Evolutionary conservation across 2,329 filamentous ascomycete genomes (phyloP), one percentile per base, ranked within the genome.

Genomic region (Blastomyces parvus): DNA sequence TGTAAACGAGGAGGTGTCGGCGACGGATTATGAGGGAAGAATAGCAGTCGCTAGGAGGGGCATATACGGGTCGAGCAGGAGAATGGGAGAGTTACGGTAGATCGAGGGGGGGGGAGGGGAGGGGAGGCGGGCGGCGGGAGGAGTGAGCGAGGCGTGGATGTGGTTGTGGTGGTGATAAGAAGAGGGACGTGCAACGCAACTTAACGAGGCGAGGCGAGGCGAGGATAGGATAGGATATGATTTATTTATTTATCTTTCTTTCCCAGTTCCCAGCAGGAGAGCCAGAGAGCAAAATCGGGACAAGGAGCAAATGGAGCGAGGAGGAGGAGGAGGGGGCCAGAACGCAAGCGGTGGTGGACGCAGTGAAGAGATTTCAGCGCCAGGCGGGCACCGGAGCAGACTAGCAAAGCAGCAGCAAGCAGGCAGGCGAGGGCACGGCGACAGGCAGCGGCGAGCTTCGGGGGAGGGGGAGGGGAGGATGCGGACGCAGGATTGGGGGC

Each of bases 1-100:
- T 66, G 63, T 19, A 42, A 44, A 44, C 48, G 17, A 44, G 19
- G 3, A 6, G 11, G 48, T 64, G 56, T 63, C 52, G 65, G 67
- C 67, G 66, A 63, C 67, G 66, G 66, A 65, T 67, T 64, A 63
- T 62, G 25, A 65, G 63, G 63, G 67, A 67, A 66, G 69, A 67
- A 64, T 62, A 60, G 64, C 57, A 60, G 64, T 59, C 68, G 62
- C 67, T 67, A 69, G 69, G 70, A 68, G 67, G 69, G 66, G 69
- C 66, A 67, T 67, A 68, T 65, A 68, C 69, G n/a, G 65, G 64
- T 67, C 64, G 66, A 64, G 67, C 64, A 69, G 69, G 69, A 46
- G 19, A 46, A 46, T 8, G 67, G 67, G 68, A 67, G 66, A 5
- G 38, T 40, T 66, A 63, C 63, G 60, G 67, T 64, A 64, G 66